phyloP scores from a whole-genome alignment of 441 rosid genomes.

The Sinapis alba region DNA sequence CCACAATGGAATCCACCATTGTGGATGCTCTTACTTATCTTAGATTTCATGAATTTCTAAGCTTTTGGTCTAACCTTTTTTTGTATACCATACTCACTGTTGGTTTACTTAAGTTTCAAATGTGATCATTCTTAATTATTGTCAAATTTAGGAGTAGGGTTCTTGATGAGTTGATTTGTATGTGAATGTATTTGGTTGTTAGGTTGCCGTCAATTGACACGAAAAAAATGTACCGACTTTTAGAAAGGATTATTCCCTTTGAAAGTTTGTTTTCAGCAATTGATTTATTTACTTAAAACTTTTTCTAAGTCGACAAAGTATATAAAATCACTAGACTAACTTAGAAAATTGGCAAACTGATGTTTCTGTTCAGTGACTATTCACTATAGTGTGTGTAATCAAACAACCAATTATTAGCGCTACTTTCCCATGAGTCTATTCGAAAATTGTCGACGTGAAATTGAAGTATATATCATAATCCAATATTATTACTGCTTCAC shows the following conservation, averaged over 20 bases:
- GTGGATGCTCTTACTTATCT: too few species aligned
- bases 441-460: conserved; percentile 17
- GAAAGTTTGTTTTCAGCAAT: conserved; percentile 8
- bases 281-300: too few species aligned
- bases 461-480: not conserved
- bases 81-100: not conserved
- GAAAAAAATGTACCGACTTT: conserved; percentile 23
- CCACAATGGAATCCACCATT: too few species aligned
- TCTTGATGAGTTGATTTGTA: conserved; percentile 13
- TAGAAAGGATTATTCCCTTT: conserved; percentile 20
- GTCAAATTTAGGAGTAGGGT: not conserved
- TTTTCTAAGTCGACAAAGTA: conserved; percentile 18
- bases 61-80: not conserved
- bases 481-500: not conserved
- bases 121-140: not conserved
- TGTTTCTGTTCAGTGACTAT: conserved; percentile 7
- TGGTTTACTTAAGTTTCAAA: not conserved
- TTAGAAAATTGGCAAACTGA: conserved; percentile 8
- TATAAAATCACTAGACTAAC: not conserved
- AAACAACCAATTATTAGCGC: conserved; percentile 27
- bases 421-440: conserved; percentile 8
- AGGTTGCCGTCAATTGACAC: conserved; percentile 30
- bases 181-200: conserved; percentile 18
- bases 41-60: not conserved
- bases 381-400: conserved; percentile 22